Conservation (phyloP, 1,284 basidiomycete species). For the Mrakiaceae sp. region DNA sequence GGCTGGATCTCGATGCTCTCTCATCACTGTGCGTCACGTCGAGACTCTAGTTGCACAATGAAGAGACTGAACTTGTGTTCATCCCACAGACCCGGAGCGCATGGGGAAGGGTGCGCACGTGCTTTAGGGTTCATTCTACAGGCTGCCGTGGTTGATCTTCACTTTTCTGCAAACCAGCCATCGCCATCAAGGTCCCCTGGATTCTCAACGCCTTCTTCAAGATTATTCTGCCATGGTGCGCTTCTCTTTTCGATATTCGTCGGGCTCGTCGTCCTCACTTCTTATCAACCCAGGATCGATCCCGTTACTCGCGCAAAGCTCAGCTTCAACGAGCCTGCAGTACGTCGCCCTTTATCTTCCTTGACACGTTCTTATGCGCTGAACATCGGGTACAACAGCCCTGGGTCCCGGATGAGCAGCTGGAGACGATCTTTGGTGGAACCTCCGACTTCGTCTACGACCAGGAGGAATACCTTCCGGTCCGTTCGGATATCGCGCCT, state of each 20-base stretch:
- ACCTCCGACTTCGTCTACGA: slow-evolving; percentile 6
- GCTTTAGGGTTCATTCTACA: neutral
- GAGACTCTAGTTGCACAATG: too few relatives aligned
- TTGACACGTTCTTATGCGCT: neutral
- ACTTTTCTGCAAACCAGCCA: slow-evolving; percentile 7
- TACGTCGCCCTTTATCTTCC: neutral
- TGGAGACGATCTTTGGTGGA: slow-evolving; percentile 11
- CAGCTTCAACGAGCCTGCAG: slow-evolving; percentile 15
- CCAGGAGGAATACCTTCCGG: slow-evolving; percentile 5
- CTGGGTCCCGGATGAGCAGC: slow-evolving; percentile 14
- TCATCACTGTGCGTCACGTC: slow-evolving; percentile 6
- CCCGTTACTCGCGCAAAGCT: slow-evolving; percentile 18
- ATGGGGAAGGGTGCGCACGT: slow-evolving; percentile 1
- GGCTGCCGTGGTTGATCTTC: neutral
- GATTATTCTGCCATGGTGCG: too few relatives aligned
- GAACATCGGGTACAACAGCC: neutral
- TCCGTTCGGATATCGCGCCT: neutral
- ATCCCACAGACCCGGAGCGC: neutral
- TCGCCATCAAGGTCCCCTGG: slow-evolving; percentile 18
- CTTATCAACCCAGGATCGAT: slow-evolving; percentile 5
- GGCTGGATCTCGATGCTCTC: slow-evolving; percentile 14
- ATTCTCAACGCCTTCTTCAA: neutral
- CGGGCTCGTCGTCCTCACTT: slow-evolving; percentile 10
- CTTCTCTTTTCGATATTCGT: neutral
- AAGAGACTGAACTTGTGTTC: too few relatives aligned